Base-by-base conservation (phyloP, 768 basidiomycete species). In the Mycena belliarum region DNA sequence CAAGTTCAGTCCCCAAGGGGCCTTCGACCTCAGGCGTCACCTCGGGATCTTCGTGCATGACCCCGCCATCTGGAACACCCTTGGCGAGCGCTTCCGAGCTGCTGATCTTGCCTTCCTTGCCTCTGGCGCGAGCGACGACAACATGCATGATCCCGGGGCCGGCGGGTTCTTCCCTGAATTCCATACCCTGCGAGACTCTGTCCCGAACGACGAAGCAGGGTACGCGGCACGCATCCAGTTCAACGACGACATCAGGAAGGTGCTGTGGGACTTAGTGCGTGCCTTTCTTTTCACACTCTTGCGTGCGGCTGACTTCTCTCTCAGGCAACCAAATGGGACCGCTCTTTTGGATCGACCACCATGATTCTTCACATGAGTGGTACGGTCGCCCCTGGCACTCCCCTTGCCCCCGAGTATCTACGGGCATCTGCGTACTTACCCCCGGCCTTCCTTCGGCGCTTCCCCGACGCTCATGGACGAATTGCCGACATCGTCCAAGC, bases 401-500 rank as follows among this genome's bases (percentile, higher is more conserved):
- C 23, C 3, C n/a, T 21, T 6, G 16, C 20, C n/a, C 55, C 55
- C n/a, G 55, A 57, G 6, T 33, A n/a, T 26, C 16, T 57, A 1
- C 9, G 12, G 3, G 48, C 48, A 5, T 2, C 14, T 21, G 38
- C 50, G 14, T 24, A 49, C 12, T 11, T 49, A 2, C 48, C 48
- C 5, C 48, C 48, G 6, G 11, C 7, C 24, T 49, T 49, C 24
- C 2, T 49, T 5, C 1, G 10, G 3, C 4, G 16, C 2, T 3
- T 24, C 35, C 48, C 48, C 8, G 10, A 24, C 4, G 25, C 20
- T 18, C 48, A 49, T 21, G 20, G n/a, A 1, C 14, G 23, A 4
- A 54, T 60, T 24, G 59, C 53, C 4, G 46, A 20, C 25, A 60
- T 60, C 5, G 58, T 46, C 10, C 59, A 60, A 28, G 24, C 21